A percentile compares a stretch with the other conserved stretches of the same genome.
Conservation (phyloP, 2,329 filamentous ascomycete species). For the Colletotrichum aenigma region DNA sequence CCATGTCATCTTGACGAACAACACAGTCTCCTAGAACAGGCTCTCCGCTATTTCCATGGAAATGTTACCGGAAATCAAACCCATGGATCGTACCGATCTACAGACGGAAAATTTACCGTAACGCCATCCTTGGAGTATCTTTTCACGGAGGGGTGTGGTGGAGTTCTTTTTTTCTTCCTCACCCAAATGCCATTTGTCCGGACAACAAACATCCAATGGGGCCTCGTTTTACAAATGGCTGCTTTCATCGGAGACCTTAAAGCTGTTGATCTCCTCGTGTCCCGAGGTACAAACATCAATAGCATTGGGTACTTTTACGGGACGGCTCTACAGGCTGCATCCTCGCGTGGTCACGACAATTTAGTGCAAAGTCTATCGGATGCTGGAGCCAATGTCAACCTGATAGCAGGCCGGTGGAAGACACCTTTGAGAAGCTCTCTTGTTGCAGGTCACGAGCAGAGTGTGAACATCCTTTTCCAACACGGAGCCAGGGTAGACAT, state of each 20-base stretch:
- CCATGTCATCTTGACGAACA: neutral
- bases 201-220: neutral
- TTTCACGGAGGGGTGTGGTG: neutral
- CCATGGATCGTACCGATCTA: no score
- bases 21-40: neutral
- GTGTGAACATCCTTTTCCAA: neutral
- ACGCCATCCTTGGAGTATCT: neutral
- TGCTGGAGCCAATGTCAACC: neutral
- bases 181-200: neutral
- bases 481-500: neutral
- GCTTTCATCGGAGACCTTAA: neutral
- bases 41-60: neutral
- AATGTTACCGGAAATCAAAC: neutral
- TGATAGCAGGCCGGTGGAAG: neutral
- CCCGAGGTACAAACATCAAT: neutral
- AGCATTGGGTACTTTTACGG: neutral
- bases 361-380: neutral
- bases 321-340: neutral
- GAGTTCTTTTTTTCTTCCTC: neutral
- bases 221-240: neutral
- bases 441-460: neutral
- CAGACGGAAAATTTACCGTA: neutral
- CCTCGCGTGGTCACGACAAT: neutral
- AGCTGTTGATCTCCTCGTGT: neutral
- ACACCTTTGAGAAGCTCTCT: neutral